Conservation (phyloP, 139 green algal species). For the Parachlorella kessleri region DNA sequence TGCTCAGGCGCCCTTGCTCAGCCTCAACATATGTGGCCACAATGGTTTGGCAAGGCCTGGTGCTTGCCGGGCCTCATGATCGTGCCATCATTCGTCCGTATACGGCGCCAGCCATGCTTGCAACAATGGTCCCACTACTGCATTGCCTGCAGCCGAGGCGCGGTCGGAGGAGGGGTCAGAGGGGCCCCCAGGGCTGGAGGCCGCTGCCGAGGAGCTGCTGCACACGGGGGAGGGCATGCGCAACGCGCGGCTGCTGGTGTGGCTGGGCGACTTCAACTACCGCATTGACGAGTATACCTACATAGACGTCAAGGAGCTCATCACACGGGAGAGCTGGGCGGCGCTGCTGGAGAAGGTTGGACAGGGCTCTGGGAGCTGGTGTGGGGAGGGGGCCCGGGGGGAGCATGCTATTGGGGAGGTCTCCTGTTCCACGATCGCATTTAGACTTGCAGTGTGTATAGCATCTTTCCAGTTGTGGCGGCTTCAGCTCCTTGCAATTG, state of each 20-base stretch:
- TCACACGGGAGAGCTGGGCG: slow-evolving; percentile 21
- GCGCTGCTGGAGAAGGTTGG: slow-evolving; percentile 34
- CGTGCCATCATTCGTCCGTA: too few relatives aligned
- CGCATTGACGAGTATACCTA: slow-evolving; percentile 63
- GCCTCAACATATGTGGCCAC: too few relatives aligned
- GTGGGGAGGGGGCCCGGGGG: too few relatives aligned
- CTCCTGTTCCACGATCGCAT: too few relatives aligned
- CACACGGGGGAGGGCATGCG: slow-evolving; percentile 44
- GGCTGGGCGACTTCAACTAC: slow-evolving; percentile 96
- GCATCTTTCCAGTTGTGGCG: neutral
- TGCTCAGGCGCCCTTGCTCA: too few relatives aligned
- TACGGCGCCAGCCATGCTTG: too few relatives aligned
- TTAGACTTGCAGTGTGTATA: too few relatives aligned
- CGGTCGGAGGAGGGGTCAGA: neutral
- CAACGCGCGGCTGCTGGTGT: slow-evolving; percentile 74
- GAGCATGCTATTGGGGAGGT: too few relatives aligned
- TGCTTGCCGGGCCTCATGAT: too few relatives aligned
- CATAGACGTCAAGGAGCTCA: slow-evolving; percentile 41
- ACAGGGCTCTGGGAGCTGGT: neutral
- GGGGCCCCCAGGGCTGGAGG: neutral
- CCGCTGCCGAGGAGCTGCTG: slow-evolving; percentile 2
- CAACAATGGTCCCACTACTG: neutral
- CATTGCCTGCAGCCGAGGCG: neutral
- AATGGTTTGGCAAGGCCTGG: too few relatives aligned
- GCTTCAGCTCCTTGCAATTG: neutral